Percentiles rank a stretch among this genome's conserved stretches.
phyloP scores from a whole-genome alignment of 2,329 filamentous ascomycete genomes.

The Eutypa lata region DNA sequence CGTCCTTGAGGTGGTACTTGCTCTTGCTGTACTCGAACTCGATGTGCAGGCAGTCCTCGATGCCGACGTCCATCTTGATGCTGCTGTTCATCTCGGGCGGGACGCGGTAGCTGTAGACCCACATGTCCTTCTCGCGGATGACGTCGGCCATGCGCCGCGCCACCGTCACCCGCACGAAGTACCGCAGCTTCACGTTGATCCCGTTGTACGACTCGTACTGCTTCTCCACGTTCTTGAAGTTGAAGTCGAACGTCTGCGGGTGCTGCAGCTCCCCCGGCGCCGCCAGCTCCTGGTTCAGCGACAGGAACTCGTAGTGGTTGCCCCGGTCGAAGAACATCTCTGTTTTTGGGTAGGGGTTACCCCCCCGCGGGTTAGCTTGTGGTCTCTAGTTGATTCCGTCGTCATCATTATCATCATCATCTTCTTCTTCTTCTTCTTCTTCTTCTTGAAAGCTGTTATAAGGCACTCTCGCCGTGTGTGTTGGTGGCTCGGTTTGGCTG shows the following conservation, averaged over 20 bases:
- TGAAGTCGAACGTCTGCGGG: slow-evolving; percentile 97
- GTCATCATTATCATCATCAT: no score
- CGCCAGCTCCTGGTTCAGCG: slow-evolving; percentile 92
- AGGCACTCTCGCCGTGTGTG: no score
- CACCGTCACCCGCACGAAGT: slow-evolving; percentile 96
- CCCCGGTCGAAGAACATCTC: slow-evolving; percentile 99
- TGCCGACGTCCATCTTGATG: slow-evolving; percentile 99
- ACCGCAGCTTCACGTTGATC: slow-evolving; percentile 98
- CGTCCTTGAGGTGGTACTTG: slow-evolving; percentile 98
- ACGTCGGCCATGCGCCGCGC: slow-evolving; percentile 97
- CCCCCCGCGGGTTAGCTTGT: no score
- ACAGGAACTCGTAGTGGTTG: slow-evolving; percentile 99
- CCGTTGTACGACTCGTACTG: slow-evolving; percentile 99
- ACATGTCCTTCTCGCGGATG: slow-evolving; percentile 97
- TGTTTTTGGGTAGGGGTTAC: slow-evolving; percentile 32
- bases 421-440: slow-evolving; percentile 3
- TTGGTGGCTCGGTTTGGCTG: no score
- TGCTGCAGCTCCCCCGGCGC: slow-evolving; percentile 97
- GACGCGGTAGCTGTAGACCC: slow-evolving; percentile 98
- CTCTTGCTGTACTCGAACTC: slow-evolving; percentile 99
- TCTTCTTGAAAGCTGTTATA: no score
- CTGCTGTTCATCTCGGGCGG: slow-evolving; percentile 96
- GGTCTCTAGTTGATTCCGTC: no score
- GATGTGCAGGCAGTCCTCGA: slow-evolving; percentile 98
- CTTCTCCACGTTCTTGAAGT: slow-evolving; percentile 99